Evolutionary conservation across 2,329 filamentous ascomycete genomes (phyloP).

Genomic region (Talaromyces sp.): DNA sequence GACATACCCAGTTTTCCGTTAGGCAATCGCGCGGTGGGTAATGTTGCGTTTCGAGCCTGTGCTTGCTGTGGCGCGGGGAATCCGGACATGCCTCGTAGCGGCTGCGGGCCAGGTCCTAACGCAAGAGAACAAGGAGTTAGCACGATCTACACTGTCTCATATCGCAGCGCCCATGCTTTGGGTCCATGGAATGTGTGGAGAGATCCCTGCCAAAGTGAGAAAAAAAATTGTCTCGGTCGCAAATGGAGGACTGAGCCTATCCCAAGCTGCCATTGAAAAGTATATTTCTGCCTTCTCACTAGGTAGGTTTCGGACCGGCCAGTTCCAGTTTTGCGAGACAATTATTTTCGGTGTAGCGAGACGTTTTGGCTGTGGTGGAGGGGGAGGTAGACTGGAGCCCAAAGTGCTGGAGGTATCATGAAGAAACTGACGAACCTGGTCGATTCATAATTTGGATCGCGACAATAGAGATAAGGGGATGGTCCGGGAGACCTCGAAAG

Average conservation of each 20-base stretch:
- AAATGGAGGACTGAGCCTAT: conserved; percentile 21
- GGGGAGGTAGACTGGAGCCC: conserved; percentile 2
- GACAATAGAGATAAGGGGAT: conserved; percentile 2
- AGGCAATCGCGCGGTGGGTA: conserved; percentile 54
- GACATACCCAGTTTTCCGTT: conserved; percentile 58
- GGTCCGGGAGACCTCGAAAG: conserved; percentile 16
- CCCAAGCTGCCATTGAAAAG: conserved; percentile 26
- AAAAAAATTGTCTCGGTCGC: conserved; percentile 27
- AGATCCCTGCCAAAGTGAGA: conserved; percentile 9
- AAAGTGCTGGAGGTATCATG: conserved; percentile 20
- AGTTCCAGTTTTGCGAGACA: conserved; percentile 3
- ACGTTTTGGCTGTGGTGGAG: not conserved
- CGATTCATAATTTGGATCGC: conserved; percentile 47
- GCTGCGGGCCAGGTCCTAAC: conserved; percentile 54
- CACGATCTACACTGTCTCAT: conserved; percentile 19
- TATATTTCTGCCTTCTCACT: conserved; percentile 3
- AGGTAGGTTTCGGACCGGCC: not conserved
- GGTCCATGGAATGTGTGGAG: conserved; percentile 16
- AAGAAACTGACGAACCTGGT: conserved; percentile 49
- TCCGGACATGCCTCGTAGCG: conserved; percentile 56
- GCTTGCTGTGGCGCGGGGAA: conserved; percentile 57
- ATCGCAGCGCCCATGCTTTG: conserved; percentile 14
- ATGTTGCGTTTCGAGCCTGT: conserved; percentile 50
- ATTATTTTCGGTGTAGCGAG: not conserved
- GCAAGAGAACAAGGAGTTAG: conserved; percentile 18